Conservation (phyloP, 2,329 filamentous ascomycete species). For the Remersonia thermophila region DNA sequence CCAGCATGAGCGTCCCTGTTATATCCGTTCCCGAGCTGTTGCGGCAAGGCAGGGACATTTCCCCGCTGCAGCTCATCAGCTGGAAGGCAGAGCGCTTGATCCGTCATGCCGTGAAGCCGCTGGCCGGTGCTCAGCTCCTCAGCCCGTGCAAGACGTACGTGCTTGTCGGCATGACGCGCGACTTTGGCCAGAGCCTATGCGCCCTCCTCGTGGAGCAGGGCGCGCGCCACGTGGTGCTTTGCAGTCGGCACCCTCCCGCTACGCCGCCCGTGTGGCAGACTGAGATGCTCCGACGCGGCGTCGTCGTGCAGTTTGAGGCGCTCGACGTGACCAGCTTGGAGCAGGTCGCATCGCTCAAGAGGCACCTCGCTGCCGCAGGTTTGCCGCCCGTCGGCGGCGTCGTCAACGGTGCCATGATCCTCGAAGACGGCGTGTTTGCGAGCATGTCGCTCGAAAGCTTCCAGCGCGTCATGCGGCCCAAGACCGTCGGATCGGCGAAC, state of each 20-base stretch:
- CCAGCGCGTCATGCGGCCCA: slow-evolving; percentile 28
- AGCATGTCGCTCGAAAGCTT: slow-evolving; percentile 28
- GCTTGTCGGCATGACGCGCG: slow-evolving; percentile 30
- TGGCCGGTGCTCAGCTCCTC: slow-evolving; percentile 18
- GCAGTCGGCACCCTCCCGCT: slow-evolving; percentile 26
- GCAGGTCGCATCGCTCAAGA: slow-evolving; percentile 21
- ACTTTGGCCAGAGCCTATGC: slow-evolving; percentile 32
- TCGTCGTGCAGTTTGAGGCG: slow-evolving; percentile 15
- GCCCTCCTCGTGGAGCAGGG: slow-evolving; percentile 26
- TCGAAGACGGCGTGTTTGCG: slow-evolving; percentile 30
- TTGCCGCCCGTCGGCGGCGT: slow-evolving; percentile 27
- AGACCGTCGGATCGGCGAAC: slow-evolving; percentile 28
- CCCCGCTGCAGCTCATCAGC: slow-evolving; percentile 25
- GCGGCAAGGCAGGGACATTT: not conserved
- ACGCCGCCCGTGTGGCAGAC: slow-evolving; percentile 21
- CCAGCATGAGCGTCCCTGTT: not conserved
- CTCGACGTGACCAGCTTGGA: slow-evolving; percentile 21
- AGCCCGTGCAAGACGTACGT: slow-evolving; percentile 26
- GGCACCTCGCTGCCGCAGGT: slow-evolving; percentile 5
- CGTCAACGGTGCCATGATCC: slow-evolving; percentile 34
- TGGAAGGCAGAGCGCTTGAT: slow-evolving; percentile 26
- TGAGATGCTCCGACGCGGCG: slow-evolving; percentile 19
- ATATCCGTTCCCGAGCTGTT: slow-evolving; percentile 20
- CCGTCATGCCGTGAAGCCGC: slow-evolving; percentile 16
- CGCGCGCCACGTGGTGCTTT: slow-evolving; percentile 27